Evolutionary conservation across 2,329 filamentous ascomycete species (phyloP).

Genomic region (Ascochyta viciae-villosae): DNA sequence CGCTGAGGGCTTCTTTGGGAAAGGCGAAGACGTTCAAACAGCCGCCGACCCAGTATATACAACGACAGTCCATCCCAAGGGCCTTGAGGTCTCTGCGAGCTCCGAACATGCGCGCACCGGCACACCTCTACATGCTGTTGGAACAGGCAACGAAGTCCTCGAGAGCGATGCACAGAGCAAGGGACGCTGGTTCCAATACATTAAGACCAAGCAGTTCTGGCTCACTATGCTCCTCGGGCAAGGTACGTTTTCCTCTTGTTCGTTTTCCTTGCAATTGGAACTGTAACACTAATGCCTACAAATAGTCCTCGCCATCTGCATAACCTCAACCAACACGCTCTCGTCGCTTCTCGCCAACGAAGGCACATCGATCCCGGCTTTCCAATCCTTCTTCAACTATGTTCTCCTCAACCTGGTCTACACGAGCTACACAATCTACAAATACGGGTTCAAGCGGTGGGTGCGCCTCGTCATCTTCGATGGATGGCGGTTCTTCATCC

Average conservation of each 20-base stretch:
- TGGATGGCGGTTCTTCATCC: conserved; percentile 90
- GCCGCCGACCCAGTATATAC: conserved; percentile 24
- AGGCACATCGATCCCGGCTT: conserved; percentile 85
- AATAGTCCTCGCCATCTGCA: conserved; percentile 69
- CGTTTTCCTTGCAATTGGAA: neutral
- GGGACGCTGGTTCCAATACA: conserved; percentile 68
- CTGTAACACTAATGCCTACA: neutral
- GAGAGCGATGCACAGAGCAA: conserved; percentile 50
- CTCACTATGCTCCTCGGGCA: conserved; percentile 77
- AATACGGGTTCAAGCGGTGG: conserved; percentile 79
- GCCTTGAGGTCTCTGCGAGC: conserved; percentile 24
- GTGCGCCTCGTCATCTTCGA: conserved; percentile 67
- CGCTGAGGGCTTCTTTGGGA: conserved; percentile 20
- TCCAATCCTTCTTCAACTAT: conserved; percentile 97
- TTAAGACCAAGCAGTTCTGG: conserved; percentile 88
- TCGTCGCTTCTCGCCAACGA: conserved; percentile 72
- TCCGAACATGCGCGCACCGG: conserved; percentile 39
- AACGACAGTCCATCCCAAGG: conserved; percentile 32
- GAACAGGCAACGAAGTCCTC: conserved; percentile 28
- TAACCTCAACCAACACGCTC: conserved; percentile 92
- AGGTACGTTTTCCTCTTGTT: conserved; percentile 34
- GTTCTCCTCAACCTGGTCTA: conserved; percentile 83
- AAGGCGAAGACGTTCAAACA: conserved; percentile 10
- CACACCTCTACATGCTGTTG: conserved; percentile 14
- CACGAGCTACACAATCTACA: conserved; percentile 78